A percentile compares a stretch with the other conserved stretches of the same genome.
These are phyloP conservation scores for Pachysolen tannophilus DNA, from an alignment of 805 yeast genomes.

Conservation along the genomic window DNA sequence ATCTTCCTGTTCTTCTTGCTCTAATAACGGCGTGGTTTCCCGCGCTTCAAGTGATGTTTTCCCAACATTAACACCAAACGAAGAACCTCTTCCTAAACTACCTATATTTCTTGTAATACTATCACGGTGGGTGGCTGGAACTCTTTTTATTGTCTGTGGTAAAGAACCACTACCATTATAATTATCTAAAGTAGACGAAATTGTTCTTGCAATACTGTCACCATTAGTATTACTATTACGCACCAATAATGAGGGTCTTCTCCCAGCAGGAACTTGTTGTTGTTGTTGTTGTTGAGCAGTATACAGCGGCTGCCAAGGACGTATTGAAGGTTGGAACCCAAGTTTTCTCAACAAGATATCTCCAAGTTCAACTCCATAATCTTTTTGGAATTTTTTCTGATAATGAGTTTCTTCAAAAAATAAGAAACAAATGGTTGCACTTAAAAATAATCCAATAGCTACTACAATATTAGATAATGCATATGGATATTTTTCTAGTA, in stretches of 20 bases:
- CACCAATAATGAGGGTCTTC: not conserved
- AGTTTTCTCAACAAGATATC: constrained; percentile 21
- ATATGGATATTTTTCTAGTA: constrained; percentile 34
- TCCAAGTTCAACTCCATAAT: constrained; percentile 37
- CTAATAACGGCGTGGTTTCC: not conserved
- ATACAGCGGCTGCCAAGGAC: constrained; percentile 10
- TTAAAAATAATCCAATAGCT: constrained; percentile 25
- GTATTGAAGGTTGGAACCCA: constrained; percentile 9
- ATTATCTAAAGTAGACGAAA: too few relatives aligned
- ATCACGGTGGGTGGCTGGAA: too few relatives aligned
- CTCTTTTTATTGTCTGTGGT: too few relatives aligned
- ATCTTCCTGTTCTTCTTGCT: too few relatives aligned
- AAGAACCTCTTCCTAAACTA: too few relatives aligned
- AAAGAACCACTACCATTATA: too few relatives aligned
- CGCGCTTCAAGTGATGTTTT: too few relatives aligned
- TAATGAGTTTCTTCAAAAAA: constrained; percentile 41
- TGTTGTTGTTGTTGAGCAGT: not conserved
- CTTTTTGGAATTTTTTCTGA: constrained; percentile 28
- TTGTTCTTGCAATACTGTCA: not conserved
- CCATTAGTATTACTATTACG: too few relatives aligned
- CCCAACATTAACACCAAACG: too few relatives aligned
- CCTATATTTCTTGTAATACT: too few relatives aligned
- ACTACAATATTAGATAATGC: constrained; percentile 46
- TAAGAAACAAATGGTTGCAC: constrained; percentile 30
- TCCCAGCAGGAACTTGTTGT: not conserved